Percentiles rank a stretch among this genome's conserved stretches.
Conservation (phyloP, 1,284 basidiomycete genomes). For the Pseudozyma hubeiensis region DNA sequence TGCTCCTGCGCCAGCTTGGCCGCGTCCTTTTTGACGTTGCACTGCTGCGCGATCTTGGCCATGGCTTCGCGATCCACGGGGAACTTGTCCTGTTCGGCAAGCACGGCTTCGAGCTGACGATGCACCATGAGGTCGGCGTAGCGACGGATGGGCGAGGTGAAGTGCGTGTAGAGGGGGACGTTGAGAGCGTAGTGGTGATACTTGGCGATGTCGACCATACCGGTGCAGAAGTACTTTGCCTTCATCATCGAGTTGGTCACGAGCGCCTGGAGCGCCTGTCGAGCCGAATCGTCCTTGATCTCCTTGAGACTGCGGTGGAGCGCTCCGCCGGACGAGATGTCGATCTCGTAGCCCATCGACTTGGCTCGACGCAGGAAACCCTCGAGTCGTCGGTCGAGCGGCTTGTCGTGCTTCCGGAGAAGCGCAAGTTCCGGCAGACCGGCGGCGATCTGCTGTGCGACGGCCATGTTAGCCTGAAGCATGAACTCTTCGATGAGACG, state of each 20-base stretch:
- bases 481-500: conserved; percentile 95
- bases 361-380: conserved; percentile 72
- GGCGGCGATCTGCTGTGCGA: conserved; percentile 91
- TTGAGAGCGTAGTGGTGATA: conserved; percentile 93
- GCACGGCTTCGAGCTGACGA: conserved; percentile 91
- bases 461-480: conserved; percentile 88
- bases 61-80: conserved; percentile 96
- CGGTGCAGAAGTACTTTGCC: conserved; percentile 97
- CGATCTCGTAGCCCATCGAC: conserved; percentile 80
- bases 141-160: conserved; percentile 74
- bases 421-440: conserved; percentile 94
- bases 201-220: conserved; percentile 99
- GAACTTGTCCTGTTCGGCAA: conserved; percentile 82
- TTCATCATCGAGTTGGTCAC: conserved; percentile 88
- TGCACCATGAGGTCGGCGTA: conserved; percentile 97
- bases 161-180: conserved; percentile 94
- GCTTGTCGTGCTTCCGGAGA: conserved; percentile 90
- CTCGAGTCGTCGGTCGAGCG: conserved; percentile 78
- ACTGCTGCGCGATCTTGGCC: conserved; percentile 88
- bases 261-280: conserved; percentile 81
- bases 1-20: conserved; percentile 94
- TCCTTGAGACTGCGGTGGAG: conserved; percentile 85
- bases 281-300: conserved; percentile 74
- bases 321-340: conserved; percentile 81
- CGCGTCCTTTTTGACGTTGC: conserved; percentile 83